A percentile compares a stretch with the other conserved stretches of the same genome.
phyloP scores from a whole-genome alignment of 257 asterid species.

The Striga asiatica region DNA sequence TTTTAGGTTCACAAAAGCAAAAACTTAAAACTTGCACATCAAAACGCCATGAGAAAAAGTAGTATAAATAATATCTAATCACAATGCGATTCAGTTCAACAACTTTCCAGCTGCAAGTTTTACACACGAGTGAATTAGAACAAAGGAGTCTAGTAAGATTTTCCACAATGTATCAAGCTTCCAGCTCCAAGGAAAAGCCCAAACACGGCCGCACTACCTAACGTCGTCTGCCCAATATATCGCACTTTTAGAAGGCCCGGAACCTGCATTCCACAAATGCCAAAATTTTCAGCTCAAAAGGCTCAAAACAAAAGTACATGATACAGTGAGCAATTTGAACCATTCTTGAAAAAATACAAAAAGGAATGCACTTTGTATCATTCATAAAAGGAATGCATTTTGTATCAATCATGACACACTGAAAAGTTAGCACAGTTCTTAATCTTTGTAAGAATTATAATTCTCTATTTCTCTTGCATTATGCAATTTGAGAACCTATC shows the following conservation, averaged over 20 bases:
- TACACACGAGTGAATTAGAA: slow-evolving; percentile 9
- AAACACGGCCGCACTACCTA: slow-evolving; percentile 80
- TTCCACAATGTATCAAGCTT: slow-evolving; percentile 84
- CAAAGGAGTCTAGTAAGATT: slow-evolving; percentile 34
- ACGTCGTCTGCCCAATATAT: slow-evolving; percentile 67
- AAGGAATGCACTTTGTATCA: no score
- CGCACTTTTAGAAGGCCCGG: slow-evolving; percentile 76
- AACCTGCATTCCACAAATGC: slow-evolving; percentile 41
- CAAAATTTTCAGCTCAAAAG: neutral
- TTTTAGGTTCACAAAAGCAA: no score
- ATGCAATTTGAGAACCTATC: neutral
- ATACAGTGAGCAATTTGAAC: neutral
- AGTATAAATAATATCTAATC: slow-evolving; percentile 6
- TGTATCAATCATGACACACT: neutral
- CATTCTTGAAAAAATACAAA: no score
- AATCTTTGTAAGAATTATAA: neutral
- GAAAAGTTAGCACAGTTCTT: neutral
- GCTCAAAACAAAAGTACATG: neutral
- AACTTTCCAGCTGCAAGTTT: neutral
- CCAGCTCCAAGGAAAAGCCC: slow-evolving; percentile 92
- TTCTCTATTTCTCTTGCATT: neutral
- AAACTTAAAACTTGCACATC: no score
- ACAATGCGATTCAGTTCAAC: slow-evolving; percentile 5
- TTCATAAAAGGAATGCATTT: no score
- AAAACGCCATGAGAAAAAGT: no score